Base-by-base conservation (phyloP, 202 grass and related monocot genomes). In the Carex arenaria region DNA sequence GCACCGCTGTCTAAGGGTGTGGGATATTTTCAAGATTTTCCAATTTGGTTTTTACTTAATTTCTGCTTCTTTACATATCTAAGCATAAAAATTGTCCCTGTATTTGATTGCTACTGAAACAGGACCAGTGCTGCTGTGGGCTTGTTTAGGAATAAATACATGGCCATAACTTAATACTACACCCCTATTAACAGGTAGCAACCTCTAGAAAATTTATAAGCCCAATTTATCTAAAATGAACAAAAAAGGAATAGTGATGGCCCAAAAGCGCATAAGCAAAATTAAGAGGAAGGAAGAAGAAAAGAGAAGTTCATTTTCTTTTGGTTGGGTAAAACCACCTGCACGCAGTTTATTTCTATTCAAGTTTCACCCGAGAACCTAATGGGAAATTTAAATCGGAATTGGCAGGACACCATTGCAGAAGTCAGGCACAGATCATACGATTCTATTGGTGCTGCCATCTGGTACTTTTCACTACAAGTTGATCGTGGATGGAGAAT, bases 381-480 rank as follows among this genome's bases (percentile, higher is more conserved):
- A 86, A 86, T 60, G 2, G 0, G 78, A 83, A 78, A 18, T 55
- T 0, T 52, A 18, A 61, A 10, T 84, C 14, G 62, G 59, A 80
- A 30, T 83, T 91, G 34, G 76, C 86, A 99, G 96, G 88, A 95
- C 72, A 78, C 75, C 74, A 17, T 66, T 99, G 55, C 88, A 96
- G 81, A 94, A 67, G 47, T 99, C 91, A 0, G 96, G 93, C 17
- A 96, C 89, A 87, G 89, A 96, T 86, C 86, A 96, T 22, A 15
- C 93, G 0, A 82, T 96, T 38, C 83, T 99, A 79, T 57, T 99
- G 67, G 89, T 96, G 60, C 79, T 99, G 55, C 91, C 91, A 67
- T 96, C 93, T 17, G 96, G 96, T 61, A 9, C 95, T 62, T 99
- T 89, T 83, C 93, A 96, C 82, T 99, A 96, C 87, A 87, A 85